Conservation (phyloP, 495 filamentous ascomycete genomes). For the Penicillium cataractarum region DNA sequence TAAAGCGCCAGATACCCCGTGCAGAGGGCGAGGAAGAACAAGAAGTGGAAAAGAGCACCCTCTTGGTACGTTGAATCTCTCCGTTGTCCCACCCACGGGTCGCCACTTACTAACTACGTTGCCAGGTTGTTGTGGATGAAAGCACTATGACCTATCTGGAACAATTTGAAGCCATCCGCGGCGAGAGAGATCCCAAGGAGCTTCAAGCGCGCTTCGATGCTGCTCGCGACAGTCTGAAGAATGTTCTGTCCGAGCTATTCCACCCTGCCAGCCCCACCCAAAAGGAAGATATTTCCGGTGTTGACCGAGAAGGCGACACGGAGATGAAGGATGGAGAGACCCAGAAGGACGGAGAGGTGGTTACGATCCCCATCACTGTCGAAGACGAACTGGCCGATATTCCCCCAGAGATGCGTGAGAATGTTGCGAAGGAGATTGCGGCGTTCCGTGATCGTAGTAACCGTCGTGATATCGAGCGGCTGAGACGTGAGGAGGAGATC, state of each 20-base stretch:
- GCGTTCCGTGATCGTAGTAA: constrained; percentile 92
- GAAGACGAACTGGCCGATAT: constrained; percentile 97
- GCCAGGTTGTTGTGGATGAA: constrained; percentile 76
- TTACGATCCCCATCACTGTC: constrained; percentile 85
- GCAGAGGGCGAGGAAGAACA: constrained; percentile 56
- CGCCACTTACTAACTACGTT: constrained; percentile 18
- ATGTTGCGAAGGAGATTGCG: constrained; percentile 90
- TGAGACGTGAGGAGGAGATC: constrained; percentile 86
- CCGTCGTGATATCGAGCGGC: constrained; percentile 81
- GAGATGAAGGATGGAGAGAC: constrained; percentile 69
- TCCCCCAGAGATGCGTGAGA: constrained; percentile 95
- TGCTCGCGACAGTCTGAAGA: constrained; percentile 66
- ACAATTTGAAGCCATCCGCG: constrained; percentile 67
- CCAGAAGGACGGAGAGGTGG: constrained; percentile 69
- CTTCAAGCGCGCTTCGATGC: constrained; percentile 69
- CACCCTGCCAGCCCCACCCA: constrained; percentile 61
- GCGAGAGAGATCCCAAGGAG: constrained; percentile 67
- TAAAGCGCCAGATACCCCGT: constrained; percentile 64
- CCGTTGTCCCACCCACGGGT: background rate
- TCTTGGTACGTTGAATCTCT: constrained; percentile 50
- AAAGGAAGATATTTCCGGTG: constrained; percentile 49
- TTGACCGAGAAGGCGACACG: constrained; percentile 68
- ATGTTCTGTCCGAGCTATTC: constrained; percentile 69
- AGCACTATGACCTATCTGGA: constrained; percentile 79
- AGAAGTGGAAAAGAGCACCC: constrained; percentile 67